phyloP scores from a whole-genome alignment of 2,329 filamentous ascomycete species.

The Fusarium mundagurra region DNA sequence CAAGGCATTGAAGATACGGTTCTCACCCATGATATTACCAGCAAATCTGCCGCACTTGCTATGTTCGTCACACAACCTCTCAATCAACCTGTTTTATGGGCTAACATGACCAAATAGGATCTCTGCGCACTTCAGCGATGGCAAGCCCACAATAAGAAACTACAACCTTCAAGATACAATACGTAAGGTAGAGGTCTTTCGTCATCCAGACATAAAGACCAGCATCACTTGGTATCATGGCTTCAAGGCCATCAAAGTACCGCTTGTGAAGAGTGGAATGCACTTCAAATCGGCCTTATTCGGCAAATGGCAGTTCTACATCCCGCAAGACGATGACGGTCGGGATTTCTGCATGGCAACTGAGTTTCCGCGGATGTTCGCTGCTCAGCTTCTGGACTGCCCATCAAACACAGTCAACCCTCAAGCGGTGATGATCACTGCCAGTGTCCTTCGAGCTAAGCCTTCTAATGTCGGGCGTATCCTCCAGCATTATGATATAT shows the following conservation, averaged over 20 bases:
- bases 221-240: not conserved
- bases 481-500: not conserved
- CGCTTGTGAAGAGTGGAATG: not conserved
- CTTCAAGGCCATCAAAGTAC: not conserved
- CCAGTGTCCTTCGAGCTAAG: not conserved
- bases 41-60: not conserved
- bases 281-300: not conserved
- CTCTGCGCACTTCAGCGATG: not conserved
- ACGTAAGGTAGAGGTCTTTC: not conserved
- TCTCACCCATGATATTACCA: accelerated
- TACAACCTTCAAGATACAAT: not conserved
- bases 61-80: not conserved
- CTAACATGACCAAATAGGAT: not conserved
- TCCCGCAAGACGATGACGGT: not conserved
- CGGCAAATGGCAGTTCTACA: not conserved
- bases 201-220: not conserved
- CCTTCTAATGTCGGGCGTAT: not conserved
- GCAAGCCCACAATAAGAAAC: not conserved
- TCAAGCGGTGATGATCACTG: not conserved
- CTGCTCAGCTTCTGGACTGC: not conserved
- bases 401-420: not conserved
- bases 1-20: not conserved
- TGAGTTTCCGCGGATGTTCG: not conserved
- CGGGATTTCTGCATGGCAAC: not conserved
- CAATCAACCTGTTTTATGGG: not conserved